Conservation (phyloP, 371 early-diverging fungal species). For the Phascolomyces articulosus region DNA sequence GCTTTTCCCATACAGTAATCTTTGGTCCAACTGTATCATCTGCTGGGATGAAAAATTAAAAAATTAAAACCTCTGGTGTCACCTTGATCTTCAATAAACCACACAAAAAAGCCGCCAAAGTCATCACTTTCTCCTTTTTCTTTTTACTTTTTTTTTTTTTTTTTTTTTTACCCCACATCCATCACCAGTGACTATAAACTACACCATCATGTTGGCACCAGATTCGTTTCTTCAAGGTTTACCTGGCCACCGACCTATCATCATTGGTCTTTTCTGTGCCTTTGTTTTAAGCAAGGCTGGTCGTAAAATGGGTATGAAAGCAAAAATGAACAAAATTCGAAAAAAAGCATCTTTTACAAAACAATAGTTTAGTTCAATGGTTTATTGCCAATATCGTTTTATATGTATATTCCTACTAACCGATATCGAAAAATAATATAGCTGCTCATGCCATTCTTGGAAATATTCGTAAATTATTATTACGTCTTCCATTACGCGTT, state of each 20-base stretch:
- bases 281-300: constrained; percentile 13
- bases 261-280: constrained; percentile 14
- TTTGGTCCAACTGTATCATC: too few relatives aligned
- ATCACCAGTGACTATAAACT: not conserved
- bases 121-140: too few relatives aligned
- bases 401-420: too few relatives aligned
- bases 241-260: constrained; percentile 1
- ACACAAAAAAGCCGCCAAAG: too few relatives aligned
- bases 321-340: too few relatives aligned
- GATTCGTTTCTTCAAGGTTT: constrained; percentile 5
- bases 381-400: too few relatives aligned
- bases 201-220: not conserved
- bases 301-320: constrained; percentile 13
- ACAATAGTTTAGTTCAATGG: too few relatives aligned
- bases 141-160: not conserved
- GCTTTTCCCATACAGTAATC: too few relatives aligned
- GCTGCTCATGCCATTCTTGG: constrained; percentile 16
- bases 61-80: not conserved
- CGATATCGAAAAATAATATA: too few relatives aligned
- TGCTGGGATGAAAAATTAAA: not conserved
- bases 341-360: too few relatives aligned
- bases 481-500: constrained; percentile 8
- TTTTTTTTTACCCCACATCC: not conserved
- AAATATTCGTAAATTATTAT: not conserved
- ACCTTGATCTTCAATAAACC: not conserved